Evolutionary conservation across 192 early-diverging fungal genomes (phyloP), one percentile per base, ranked within the genome.

Genomic region (Rhizoclosmatium sp.): DNA sequence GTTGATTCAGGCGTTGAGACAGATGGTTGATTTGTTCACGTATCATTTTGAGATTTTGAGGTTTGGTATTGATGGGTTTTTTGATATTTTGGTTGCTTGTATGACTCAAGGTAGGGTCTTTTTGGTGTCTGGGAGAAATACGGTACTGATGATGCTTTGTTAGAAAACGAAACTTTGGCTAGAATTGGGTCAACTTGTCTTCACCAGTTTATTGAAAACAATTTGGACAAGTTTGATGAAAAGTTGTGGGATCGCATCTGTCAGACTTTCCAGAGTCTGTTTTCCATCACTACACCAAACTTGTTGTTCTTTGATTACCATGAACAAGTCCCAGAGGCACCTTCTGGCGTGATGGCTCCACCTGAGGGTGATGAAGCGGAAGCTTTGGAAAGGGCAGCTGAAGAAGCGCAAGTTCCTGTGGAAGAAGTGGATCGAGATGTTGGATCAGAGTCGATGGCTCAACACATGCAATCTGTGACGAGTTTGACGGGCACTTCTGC

Each of bases 101-200:
- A 95, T 98, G 82, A 91, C 89, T 42, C 96, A 97, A 91, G 90
- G 90, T 91, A 80, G 1, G 21, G 9, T 68, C 23, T 62, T 40
- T 4, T 19, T n/a, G 14, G 7, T n/a, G 81, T 81, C 5, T 68
- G 19, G 9, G 7, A 16, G 42, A 10, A 47, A 83, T 81, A 4
- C 54, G 19, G 4, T 56, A 65, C 81, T 49, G 56, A 82, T 56
- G 14, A 56, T 60, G 47, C 39, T 51, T 4, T 44, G 44, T 68
- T 40, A 80, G 95, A 96, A 81, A 96, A 96, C 71, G 95, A 98
- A 81, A 91, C 95, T 1, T 84, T 98, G 72, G 93, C 94, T n/a
- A 85, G 92, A 70, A 96, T 98, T 65, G 96, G 96, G 5, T 93
- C 93, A 12, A 92, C 93, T 42, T 98, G 96, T 71, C 78, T 98